These are phyloP conservation scores for Panus rudis DNA, from an alignment of 768 basidiomycete genomes.

Conservation along the genomic window DNA sequence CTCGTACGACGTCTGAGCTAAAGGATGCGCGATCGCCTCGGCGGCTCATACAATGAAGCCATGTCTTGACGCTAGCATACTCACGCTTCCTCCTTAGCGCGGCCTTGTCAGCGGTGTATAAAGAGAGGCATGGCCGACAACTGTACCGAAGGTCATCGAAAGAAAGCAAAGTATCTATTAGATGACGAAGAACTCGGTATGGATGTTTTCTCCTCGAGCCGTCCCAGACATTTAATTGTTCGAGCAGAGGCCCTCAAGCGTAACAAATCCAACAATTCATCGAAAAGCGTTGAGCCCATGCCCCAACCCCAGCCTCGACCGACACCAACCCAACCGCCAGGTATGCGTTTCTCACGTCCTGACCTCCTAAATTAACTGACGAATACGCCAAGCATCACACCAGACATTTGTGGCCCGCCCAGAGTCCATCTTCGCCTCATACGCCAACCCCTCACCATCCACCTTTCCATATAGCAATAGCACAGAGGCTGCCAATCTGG, in stretches of 20 bases:
- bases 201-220: conserved; percentile 17
- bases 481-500: conserved; percentile 87
- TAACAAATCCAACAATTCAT: conserved; percentile 22
- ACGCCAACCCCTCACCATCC: conserved; percentile 41
- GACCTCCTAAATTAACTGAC: neutral
- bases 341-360: neutral
- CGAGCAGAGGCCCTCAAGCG: conserved; percentile 34
- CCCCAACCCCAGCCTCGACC: conserved; percentile 10
- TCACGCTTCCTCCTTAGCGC: conserved; percentile 45
- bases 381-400: neutral
- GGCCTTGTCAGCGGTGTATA: conserved; percentile 92
- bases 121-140: conserved; percentile 86
- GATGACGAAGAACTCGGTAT: conserved; percentile 90
- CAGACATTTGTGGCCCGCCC: conserved; percentile 25
- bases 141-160: conserved; percentile 92
- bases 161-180: conserved; percentile 96
- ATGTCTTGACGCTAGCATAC: neutral
- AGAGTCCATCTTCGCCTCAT: conserved; percentile 55
- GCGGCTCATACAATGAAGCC: conserved; percentile 5
- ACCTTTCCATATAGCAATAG: conserved; percentile 42
- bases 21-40: neutral
- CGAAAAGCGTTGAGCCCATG: conserved; percentile 15
- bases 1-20: neutral
- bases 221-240: neutral
- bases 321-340: conserved; percentile 4